phyloP scores from a whole-genome alignment of 768 basidiomycete species.

The Boletellus sp. region DNA sequence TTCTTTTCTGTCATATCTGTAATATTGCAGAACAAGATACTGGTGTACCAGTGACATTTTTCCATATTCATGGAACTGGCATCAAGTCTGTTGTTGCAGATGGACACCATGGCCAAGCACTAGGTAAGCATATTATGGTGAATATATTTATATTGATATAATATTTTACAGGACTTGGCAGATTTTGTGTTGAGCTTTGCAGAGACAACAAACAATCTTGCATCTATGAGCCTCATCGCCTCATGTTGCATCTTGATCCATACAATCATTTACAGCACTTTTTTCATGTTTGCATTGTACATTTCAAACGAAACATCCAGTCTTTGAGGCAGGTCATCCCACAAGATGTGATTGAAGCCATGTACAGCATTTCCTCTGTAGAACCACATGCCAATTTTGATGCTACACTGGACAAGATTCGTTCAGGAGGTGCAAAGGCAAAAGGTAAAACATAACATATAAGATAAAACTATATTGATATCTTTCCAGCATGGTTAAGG shows the following conservation, averaged over 20 bases:
- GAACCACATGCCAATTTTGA: neutral
- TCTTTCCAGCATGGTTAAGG: neutral
- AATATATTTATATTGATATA: too few species aligned
- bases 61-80: neutral
- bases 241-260: neutral
- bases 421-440: too few species aligned
- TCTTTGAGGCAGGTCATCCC: neutral
- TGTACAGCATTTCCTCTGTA: slow-evolving; percentile 1
- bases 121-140: too few species aligned
- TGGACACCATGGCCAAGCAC: slow-evolving; percentile 8
- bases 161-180: slow-evolving; percentile 3
- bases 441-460: neutral
- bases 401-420: neutral
- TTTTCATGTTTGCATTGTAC: neutral
- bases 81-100: slow-evolving; percentile 7
- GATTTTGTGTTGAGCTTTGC: slow-evolving; percentile 5
- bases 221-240: neutral
- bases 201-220: neutral
- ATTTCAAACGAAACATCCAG: slow-evolving; percentile 1
- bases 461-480: too few species aligned
- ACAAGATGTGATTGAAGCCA: neutral
- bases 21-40: slow-evolving; percentile 1
- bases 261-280: slow-evolving; percentile 2
- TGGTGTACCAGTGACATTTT: neutral
- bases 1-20: slow-evolving; percentile 22